Base-by-base conservation (phyloP, 1,284 basidiomycete species). In the Tylopilus sp. region DNA sequence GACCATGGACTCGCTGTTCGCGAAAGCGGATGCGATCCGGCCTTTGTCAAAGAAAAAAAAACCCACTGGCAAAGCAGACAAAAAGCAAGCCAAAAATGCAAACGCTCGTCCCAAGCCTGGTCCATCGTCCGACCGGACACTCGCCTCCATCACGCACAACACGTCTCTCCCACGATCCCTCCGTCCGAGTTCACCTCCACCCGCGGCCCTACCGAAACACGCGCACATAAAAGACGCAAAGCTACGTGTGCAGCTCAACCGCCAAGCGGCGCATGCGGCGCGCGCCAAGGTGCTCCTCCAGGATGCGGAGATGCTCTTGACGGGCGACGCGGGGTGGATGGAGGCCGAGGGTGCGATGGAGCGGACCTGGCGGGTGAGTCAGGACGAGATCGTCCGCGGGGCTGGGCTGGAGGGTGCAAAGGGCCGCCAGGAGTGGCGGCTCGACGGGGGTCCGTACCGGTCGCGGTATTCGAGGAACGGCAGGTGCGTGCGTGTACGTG, bases 401-500 rank as follows among this genome's bases (percentile, higher is more conserved):
- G 84, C 90, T 0, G 92, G 92, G 0, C 73, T 80, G 46, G 88
- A 89, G 54, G 84, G 84, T 3, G 83, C 84, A 2, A 77, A 71
- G 48, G 92, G 93, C 37, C 73, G 87, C 42, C 86, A 82, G 60
- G 90, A 94, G 64, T 82, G 90, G 70, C 84, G 79, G 53, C 70
- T 98, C 38, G 91, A 95, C 52, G 87, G 89, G n/a, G 96, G 96
- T 0, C 86, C 89, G 19, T 88, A 97, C 70, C 71, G 84, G 63
- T 72, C 77, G 63, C 67, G 91, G 72, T 98, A 97, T 71, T 92
- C 92, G 4, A 74, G 89, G 53, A 97, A 98, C 65, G 96, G 96
- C 54, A 77, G 92, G 82, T 91, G 59, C 63, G 79, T 75, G 13
- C n/a, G 25, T 4, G 23, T 26, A 18, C 12, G 37, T 5, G 1